These are phyloP conservation scores for Ophiostoma sp. DNA, from an alignment of 2,329 filamentous ascomycete species.

Conservation along the genomic window DNA sequence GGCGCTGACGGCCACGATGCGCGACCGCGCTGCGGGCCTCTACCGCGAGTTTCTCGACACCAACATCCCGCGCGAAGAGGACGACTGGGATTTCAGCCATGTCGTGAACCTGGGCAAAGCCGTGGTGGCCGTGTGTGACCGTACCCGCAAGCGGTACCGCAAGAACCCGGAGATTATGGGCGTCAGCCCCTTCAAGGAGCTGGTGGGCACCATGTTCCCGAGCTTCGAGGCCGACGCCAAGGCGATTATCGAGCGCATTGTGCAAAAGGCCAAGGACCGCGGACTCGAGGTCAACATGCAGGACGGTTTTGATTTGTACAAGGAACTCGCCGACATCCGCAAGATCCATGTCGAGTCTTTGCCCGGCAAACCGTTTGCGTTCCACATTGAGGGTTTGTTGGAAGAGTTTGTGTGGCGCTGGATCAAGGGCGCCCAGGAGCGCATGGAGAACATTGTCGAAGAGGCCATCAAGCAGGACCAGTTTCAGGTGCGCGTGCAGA, in stretches of 20 bases:
- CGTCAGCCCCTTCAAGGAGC: slow-evolving; percentile 61
- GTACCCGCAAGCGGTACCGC: slow-evolving; percentile 88
- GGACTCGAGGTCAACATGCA: slow-evolving; percentile 79
- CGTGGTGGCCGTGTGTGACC: slow-evolving; percentile 81
- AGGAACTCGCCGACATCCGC: slow-evolving; percentile 81
- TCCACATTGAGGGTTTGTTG: slow-evolving; percentile 81
- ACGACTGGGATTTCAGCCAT: slow-evolving; percentile 87
- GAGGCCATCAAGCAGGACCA: slow-evolving; percentile 87
- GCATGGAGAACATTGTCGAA: slow-evolving; percentile 81
- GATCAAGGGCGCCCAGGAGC: slow-evolving; percentile 78
- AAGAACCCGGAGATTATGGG: slow-evolving; percentile 88
- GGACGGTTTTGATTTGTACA: slow-evolving; percentile 93
- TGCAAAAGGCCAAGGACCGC: slow-evolving; percentile 68
- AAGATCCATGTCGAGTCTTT: slow-evolving; percentile 75
- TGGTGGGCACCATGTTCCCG: slow-evolving; percentile 82
- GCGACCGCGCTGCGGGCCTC: slow-evolving; percentile 71
- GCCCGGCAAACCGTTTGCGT: slow-evolving; percentile 73
- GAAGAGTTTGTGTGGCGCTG: slow-evolving; percentile 95
- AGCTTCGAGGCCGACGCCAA: slow-evolving; percentile 87
- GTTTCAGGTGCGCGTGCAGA: slow-evolving; percentile 68
- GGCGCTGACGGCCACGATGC: slow-evolving; percentile 70
- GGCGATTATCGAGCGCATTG: slow-evolving; percentile 78
- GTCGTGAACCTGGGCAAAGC: slow-evolving; percentile 85
- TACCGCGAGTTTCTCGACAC: slow-evolving; percentile 78
- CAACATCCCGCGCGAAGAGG: slow-evolving; percentile 75